These are phyloP conservation scores for Pythium apleroticum DNA, from an alignment of 352 stramenopile genomes.

Conservation along the genomic window DNA sequence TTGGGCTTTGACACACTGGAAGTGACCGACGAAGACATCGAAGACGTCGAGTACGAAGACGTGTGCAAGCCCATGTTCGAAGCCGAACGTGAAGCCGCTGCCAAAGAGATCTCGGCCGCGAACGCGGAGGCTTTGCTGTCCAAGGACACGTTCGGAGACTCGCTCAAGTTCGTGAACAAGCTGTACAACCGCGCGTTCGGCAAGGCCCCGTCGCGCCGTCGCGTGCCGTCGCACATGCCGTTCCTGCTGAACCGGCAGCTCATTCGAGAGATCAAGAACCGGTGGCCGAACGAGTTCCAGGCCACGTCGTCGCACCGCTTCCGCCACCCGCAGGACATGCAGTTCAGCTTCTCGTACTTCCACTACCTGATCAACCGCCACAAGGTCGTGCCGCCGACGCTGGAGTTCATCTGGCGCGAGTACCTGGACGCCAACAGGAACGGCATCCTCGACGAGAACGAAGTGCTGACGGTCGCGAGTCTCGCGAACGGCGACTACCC, in stretches of 20 bases:
- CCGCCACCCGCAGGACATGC: conserved; percentile 91
- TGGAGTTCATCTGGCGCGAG: conserved; percentile 80
- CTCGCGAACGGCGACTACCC: conserved; percentile 75
- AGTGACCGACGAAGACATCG: conserved; percentile 42
- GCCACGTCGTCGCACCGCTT: conserved; percentile 89
- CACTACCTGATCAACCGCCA: conserved; percentile 91
- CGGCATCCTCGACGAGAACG: conserved; percentile 88
- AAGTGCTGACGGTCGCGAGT: conserved; percentile 88
- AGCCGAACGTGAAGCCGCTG: conserved; percentile 22
- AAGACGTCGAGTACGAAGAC: conserved; percentile 72
- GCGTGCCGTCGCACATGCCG: conserved; percentile 94
- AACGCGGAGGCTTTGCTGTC: conserved; percentile 63
- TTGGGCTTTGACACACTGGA: conserved; percentile 47
- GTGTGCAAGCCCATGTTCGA: conserved; percentile 43
- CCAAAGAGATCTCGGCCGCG: conserved; percentile 28
- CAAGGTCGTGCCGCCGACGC: conserved; percentile 69
- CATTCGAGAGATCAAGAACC: conserved; percentile 89
- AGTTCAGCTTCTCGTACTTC: conserved; percentile 96
- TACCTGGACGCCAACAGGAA: conserved; percentile 92
- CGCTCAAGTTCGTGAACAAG: conserved; percentile 91
- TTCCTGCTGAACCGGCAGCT: conserved; percentile 90
- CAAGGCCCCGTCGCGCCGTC: conserved; percentile 59
- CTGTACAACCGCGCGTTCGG: conserved; percentile 91
- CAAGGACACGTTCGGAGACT: conserved; percentile 92
- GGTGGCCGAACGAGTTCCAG: conserved; percentile 69